Evolutionary conservation across 192 early-diverging fungal genomes (phyloP), one percentile per base, ranked within the genome.

Genomic region (Piromyces finnis): DNA sequence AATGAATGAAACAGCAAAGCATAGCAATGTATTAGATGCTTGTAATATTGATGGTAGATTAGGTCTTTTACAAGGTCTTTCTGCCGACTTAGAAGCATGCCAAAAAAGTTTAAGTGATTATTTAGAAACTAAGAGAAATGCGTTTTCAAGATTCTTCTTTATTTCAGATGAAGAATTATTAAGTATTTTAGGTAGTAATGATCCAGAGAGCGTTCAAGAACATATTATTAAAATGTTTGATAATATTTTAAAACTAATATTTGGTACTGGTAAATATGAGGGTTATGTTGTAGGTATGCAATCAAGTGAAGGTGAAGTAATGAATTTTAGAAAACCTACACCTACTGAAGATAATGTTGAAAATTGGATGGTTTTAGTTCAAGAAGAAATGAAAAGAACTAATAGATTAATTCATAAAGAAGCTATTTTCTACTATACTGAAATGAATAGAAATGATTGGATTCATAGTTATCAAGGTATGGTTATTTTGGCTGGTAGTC

Each of bases 201-300:
- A 68, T 68, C 51, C 51, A n/a, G 51, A 68, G 9, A 68, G 51
- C 11, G 51, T 68, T 68, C 89, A 90, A 79, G 89, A 90, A 81
- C 89, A 90, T 78, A 90, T 90, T 80, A 90, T 90, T 78, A 90
- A 90, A 79, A 90, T 90, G 89, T 90, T 87, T 80, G 89, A 90
- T 79, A 90, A 90, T 78, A 86, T 90, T 1, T 82, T 90, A 79
- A 79, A 68, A 68, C n/a, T 90, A 7, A 90, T 87, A 79, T 90
- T 90, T 84, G 89, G 89, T 1, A 90, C 89, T 29, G 89, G 89
- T 11, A 90, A 90, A 80, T 84, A 88, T 78, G 89, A 90, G 79
- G 51, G 51, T n/a, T 68, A 68, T 68, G 51, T 68, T 26, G 51
- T 68, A 18, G 51, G 51, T 22, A 68, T 68, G 51, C 51, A 68